Evolutionary conservation across 1,284 basidiomycete species (phyloP).

Genomic region (Cryptococcus neoformans): DNA sequence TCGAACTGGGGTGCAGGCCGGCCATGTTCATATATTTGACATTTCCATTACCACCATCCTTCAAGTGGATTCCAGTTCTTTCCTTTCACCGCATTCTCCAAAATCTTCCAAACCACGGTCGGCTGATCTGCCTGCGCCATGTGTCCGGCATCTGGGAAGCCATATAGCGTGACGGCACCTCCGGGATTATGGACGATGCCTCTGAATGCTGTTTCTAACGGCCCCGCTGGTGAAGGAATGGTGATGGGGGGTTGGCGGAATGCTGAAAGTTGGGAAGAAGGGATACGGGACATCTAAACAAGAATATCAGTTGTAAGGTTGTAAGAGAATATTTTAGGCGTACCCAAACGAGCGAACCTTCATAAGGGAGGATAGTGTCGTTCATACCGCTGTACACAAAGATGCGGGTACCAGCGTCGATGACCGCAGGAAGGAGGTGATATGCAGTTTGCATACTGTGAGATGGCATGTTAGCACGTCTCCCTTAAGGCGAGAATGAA

Average conservation of each 20-base stretch:
- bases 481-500: no score
- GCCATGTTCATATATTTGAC: no score
- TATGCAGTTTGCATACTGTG: slow-evolving; percentile 9
- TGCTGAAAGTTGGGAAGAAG: not conserved
- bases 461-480: no score
- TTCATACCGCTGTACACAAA: slow-evolving; percentile 9
- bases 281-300: slow-evolving; percentile 7
- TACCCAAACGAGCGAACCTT: slow-evolving; percentile 3
- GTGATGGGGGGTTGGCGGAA: slow-evolving; percentile 2
- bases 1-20: no score
- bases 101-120: not conserved
- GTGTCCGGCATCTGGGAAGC: slow-evolving; percentile 8
- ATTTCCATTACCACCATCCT: no score
- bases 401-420: slow-evolving; percentile 8
- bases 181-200: slow-evolving; percentile 8
- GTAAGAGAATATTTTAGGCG: not conserved
- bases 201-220: not conserved
- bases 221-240: not conserved
- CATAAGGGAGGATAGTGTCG: slow-evolving; percentile 8
- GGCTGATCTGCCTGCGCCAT: slow-evolving; percentile 1
- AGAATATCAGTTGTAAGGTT: not conserved
- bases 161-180: not conserved
- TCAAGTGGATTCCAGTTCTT: not conserved
- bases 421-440: slow-evolving; percentile 3
- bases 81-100: not conserved